Evolutionary conservation across 805 yeast genomes (phyloP).

Genomic region (Candida verbasci): DNA sequence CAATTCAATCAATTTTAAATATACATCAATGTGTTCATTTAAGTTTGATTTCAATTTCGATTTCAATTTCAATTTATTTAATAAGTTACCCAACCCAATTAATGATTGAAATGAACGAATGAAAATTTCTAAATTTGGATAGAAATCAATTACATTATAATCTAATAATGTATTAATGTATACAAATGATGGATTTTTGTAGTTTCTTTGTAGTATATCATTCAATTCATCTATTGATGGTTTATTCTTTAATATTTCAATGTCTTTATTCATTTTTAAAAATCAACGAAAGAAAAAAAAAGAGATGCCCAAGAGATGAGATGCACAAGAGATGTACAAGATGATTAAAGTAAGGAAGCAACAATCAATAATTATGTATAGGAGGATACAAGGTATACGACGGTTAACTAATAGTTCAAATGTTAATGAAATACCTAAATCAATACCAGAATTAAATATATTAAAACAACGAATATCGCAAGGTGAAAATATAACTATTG

Average conservation of each 20-base stretch:
- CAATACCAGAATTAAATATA: not conserved
- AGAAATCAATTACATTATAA: constrained; percentile 31
- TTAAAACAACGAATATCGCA: not conserved
- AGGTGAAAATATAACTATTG: not conserved
- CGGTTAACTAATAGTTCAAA: no score
- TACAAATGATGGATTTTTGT: not conserved
- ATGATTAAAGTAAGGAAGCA: no score
- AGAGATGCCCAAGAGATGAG: no score
- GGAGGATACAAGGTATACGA: no score
- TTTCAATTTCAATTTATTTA: constrained; percentile 17
- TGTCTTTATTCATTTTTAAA: constrained; percentile 4
- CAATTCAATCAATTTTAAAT: not conserved
- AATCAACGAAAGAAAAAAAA: not conserved
- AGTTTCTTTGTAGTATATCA: not conserved
- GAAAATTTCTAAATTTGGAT: constrained; percentile 13
- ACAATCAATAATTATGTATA: no score
- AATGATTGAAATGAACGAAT: constrained; percentile 17
- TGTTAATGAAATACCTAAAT: no score
- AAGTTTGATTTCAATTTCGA: no score
- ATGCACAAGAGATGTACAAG: no score
- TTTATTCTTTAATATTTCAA: constrained; percentile 8
- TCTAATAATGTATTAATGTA: constrained; percentile 21
- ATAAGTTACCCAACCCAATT: constrained; percentile 29
- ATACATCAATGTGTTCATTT: not conserved
- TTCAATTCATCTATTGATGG: constrained; percentile 6